Base-by-base conservation (phyloP, 345 rosid species). In the Hevea brasiliensis region DNA sequence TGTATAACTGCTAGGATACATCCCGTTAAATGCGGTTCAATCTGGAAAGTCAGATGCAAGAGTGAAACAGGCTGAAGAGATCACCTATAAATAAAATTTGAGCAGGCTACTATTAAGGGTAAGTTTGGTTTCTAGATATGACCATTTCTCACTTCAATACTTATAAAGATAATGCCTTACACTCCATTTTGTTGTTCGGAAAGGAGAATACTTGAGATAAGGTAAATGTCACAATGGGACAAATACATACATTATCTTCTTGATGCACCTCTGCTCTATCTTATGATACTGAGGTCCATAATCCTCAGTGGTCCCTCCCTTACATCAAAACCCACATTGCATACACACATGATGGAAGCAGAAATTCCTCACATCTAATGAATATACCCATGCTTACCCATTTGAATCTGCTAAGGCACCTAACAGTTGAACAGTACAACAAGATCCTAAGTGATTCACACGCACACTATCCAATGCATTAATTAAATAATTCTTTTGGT, bases 1-100 rank as follows among this genome's bases (percentile, higher is more conserved):
- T 20, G 85, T 78, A 73, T 85, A 94, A 77, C 96, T 93, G 50
- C 92, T 87, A 7, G 93, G 85, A 84, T 84, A 80, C 96, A 92
- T 93, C 73, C 62, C 63, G 60, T 61, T 58, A 61, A 50, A 58
- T 32, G 65, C 48, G 71, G 50, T 74, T 53, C 61, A 32, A 23
- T 27, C 18, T 27, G 29, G 4, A 68, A 61, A 67, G 35, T 73
- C 11, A 37, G 56, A 67, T 13, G 26, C 24, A 2, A 32, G 20
- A 48, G 66, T 21, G 32, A 47, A 77, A 69, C 79, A 41, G 58
- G 27, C 68, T 23, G 62, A 62, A 66, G 61, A 32, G 37, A 32
- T 32, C 37, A 74, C 29, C 65, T 29, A 72, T 29, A 26, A 35
- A 67, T 32, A 67, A 69, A 70, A 48, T 23, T 57, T 74, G 61